These are phyloP conservation scores for Asclepias syriaca DNA, from an alignment of 257 asterid genomes.

Conservation along the genomic window DNA sequence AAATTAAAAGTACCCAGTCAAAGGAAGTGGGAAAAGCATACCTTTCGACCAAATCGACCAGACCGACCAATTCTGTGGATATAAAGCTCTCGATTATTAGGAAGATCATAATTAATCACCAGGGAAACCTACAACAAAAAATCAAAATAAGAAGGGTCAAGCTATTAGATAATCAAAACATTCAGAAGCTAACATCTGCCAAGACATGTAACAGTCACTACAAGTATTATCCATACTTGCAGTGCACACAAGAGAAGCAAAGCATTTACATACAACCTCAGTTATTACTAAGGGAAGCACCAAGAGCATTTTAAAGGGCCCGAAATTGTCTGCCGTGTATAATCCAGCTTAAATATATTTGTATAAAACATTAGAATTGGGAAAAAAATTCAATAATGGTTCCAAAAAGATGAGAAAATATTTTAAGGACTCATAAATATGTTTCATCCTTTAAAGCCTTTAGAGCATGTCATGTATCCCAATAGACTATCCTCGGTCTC, in stretches of 20 bases:
- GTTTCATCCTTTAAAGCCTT: neutral
- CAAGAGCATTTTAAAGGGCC: neutral
- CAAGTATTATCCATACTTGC: too few relatives aligned
- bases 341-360: neutral
- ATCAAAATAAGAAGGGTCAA: neutral
- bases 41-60: slow-evolving; percentile 98
- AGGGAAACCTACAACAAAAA: slow-evolving; percentile 56
- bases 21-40: slow-evolving; percentile 15
- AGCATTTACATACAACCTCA: neutral
- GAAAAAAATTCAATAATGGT: neutral
- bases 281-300: neutral
- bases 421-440: neutral
- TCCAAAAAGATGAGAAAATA: neutral
- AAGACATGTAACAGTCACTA: neutral
- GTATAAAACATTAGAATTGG: neutral
- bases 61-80: slow-evolving; percentile 96
- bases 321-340: neutral
- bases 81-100: slow-evolving; percentile 90
- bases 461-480: neutral
- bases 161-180: neutral
- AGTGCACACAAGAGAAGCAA: neutral
- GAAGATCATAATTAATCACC: slow-evolving; percentile 97
- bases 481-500: neutral
- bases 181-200: neutral
- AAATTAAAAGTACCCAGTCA: neutral